Base-by-base conservation (phyloP, 1,284 basidiomycete species). In the Gomphus sp. region DNA sequence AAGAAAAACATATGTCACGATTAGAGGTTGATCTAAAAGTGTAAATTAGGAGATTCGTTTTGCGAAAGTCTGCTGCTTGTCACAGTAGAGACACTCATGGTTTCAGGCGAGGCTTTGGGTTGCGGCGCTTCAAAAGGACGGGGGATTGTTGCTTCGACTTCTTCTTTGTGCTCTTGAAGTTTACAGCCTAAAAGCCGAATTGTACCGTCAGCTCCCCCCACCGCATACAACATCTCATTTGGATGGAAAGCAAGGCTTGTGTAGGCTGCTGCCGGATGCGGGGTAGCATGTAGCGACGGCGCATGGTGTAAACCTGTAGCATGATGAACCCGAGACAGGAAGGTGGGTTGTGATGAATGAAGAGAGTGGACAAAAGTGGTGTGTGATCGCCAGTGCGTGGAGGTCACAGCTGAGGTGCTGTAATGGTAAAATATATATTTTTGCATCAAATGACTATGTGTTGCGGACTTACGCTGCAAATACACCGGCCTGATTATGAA, bases 401-500 rank as follows among this genome's bases (percentile, higher is more conserved):
- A 73, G 3, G 76, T 78, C 25, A 89, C 73, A 11, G 85, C 75
- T 5, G 88, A 86, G 4, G 84, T 79, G 4, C 88, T 90, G 62
- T 56, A 56, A 52, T 53, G 56, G 52, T 54, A 60, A 59, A 44
- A 52, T 56, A n/a, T 56, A 45, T 33, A 52, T 59, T 41, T 52
- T 48, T 45, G 65, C 50, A 9, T 56, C 52, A n/a, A 54, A 2
- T 22, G 41, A 28, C 31, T 43, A 14, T 39, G 52, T 25, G 6
- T 37, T 58, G 7, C 51, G 52, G 12, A 80, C 91, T 71, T 67
- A 95, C 91, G 84, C 82, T 43, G 92, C 94, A 69, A 96, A 91
- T 4, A 99, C 87, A 34, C 87, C 85, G 0, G 92, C 81, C 55
- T 88, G 82, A 31, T 89, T 80, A 71, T 99, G 97, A 9, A 93